Evolutionary conservation across 2,329 filamentous ascomycete species (phyloP).

Genomic region (Penicillium sp.): DNA sequence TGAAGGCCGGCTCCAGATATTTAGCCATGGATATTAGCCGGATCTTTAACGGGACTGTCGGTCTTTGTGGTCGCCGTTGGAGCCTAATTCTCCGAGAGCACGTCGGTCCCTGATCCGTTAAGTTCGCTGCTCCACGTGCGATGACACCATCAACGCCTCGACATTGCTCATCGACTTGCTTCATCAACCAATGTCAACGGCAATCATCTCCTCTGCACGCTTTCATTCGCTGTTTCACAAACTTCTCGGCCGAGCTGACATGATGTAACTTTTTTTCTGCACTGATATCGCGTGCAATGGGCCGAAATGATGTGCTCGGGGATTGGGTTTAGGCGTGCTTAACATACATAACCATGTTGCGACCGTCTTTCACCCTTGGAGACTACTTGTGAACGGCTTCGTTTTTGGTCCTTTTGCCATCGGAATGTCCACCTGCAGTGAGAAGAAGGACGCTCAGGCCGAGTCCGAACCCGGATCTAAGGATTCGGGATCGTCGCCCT

Average conservation of each 20-base stretch:
- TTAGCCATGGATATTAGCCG: too few species aligned
- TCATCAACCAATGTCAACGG: not conserved
- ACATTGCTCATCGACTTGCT: not conserved
- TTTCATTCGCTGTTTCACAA: not conserved
- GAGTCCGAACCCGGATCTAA: not conserved
- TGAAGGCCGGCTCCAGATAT: too few species aligned
- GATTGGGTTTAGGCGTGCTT: too few species aligned
- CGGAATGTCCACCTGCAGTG: conserved; percentile 5
- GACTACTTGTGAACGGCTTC: not conserved
- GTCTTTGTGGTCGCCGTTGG: too few species aligned
- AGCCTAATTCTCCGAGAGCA: too few species aligned
- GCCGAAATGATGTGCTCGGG: not conserved
- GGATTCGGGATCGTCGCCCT: conserved; percentile 4
- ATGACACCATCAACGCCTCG: not conserved
- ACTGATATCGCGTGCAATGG: not conserved
- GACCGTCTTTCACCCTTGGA: not conserved
- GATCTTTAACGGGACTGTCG: too few species aligned
- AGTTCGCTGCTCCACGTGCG: not conserved
- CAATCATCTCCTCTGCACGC: not conserved
- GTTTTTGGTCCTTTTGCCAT: not conserved
- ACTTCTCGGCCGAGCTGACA: not conserved
- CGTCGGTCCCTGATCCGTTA: not conserved
- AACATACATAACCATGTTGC: not conserved
- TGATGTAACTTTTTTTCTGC: not conserved
- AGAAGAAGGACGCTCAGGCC: conserved; percentile 9